A percentile compares a stretch with the other conserved stretches of the same genome.
Evolutionary conservation across 371 early-diverging fungal genomes (phyloP).

Genomic region (Apophysomyces variabilis): DNA sequence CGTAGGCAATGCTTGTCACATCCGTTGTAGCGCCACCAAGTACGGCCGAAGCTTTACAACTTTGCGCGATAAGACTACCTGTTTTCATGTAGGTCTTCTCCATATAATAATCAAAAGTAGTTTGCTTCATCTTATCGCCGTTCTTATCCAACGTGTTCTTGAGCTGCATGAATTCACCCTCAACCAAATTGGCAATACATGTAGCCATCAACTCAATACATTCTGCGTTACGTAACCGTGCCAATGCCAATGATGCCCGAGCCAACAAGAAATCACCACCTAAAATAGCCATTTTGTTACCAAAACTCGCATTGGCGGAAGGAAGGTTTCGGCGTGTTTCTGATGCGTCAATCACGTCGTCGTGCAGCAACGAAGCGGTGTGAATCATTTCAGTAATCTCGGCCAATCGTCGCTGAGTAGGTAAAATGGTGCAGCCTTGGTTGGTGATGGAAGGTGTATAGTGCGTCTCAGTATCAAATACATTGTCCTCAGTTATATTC

Average conservation of each 20-base stretch:
- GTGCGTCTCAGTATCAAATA: slow-evolving; percentile 42
- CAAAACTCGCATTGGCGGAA: slow-evolving; percentile 86
- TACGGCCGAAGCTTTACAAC: slow-evolving; percentile 87
- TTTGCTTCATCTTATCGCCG: slow-evolving; percentile 26
- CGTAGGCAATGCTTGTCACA: slow-evolving; percentile 76
- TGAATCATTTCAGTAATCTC: slow-evolving; percentile 98
- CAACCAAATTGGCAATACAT: slow-evolving; percentile 91
- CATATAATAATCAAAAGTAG: slow-evolving; percentile 77
- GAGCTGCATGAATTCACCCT: slow-evolving; percentile 97
- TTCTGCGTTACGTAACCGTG: slow-evolving; percentile 84
- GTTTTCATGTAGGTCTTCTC: slow-evolving; percentile 96
- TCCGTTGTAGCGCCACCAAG: slow-evolving; percentile 79
- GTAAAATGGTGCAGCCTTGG: slow-evolving; percentile 71
- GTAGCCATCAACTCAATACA: slow-evolving; percentile 94
- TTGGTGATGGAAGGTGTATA: slow-evolving; percentile 54
- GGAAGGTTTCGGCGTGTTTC: slow-evolving; percentile 73
- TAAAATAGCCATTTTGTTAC: slow-evolving; percentile 96
- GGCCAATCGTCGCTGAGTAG: slow-evolving; percentile 90
- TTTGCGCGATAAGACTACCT: slow-evolving; percentile 92
- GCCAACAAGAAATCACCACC: slow-evolving; percentile 95
- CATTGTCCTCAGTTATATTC: slow-evolving; percentile 36
- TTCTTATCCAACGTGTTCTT: slow-evolving; percentile 63
- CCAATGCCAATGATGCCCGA: slow-evolving; percentile 89
- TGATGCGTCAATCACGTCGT: slow-evolving; percentile 88
- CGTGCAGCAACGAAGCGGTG: slow-evolving; percentile 93